Evolutionary conservation across 2,329 filamentous ascomycete genomes (phyloP).

Genomic region (Verticillium albo-atrum): DNA sequence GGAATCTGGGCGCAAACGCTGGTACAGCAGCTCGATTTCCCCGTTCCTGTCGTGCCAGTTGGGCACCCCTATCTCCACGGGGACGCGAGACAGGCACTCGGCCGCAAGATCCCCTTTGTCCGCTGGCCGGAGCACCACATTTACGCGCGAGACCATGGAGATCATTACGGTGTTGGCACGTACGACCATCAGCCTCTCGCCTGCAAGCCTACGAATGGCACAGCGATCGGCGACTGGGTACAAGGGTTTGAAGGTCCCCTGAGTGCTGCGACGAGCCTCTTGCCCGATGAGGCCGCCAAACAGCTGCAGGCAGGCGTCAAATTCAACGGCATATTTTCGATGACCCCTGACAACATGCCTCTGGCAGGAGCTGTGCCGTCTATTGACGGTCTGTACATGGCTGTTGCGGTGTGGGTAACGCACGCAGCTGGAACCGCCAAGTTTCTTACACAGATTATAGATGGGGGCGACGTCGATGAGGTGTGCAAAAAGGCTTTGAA

Average conservation of each 20-base stretch:
- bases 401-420: constrained; percentile 4
- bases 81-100: not conserved
- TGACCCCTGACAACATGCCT: constrained; percentile 17
- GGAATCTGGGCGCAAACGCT: constrained; percentile 4
- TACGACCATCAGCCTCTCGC: constrained; percentile 3
- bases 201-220: constrained; percentile 1
- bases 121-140: constrained; percentile 7
- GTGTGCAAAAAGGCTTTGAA: not conserved
- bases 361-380: constrained; percentile 6
- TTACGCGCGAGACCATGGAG: constrained; percentile 4
- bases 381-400: not conserved
- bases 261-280: not conserved
- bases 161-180: constrained; percentile 3
- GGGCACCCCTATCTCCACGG: constrained; percentile 5
- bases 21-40: not conserved
- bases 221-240: constrained; percentile 3
- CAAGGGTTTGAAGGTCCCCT: constrained; percentile 1
- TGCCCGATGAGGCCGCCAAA: not conserved
- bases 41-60: constrained; percentile 3
- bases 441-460: not conserved
- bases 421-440: constrained; percentile 4
- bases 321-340: constrained; percentile 6
- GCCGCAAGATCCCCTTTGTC: not conserved
- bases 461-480: not conserved
- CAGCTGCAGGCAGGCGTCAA: not conserved